Percentiles rank a stretch among this genome's conserved stretches.
These are phyloP conservation scores for Dicorynia guianensis DNA, from an alignment of 306 rosid genomes.

Conservation along the genomic window DNA sequence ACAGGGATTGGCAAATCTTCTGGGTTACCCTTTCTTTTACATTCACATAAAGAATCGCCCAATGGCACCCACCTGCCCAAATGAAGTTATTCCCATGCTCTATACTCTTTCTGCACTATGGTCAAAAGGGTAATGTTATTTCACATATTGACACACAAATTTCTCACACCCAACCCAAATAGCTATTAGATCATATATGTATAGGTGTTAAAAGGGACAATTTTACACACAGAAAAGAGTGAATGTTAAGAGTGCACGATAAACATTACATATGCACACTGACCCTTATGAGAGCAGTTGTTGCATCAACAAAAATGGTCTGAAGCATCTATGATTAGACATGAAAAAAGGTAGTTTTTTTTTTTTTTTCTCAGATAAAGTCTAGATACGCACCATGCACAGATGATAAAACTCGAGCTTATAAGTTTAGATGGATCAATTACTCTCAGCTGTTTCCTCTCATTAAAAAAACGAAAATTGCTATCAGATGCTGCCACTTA, in stretches of 20 bases:
- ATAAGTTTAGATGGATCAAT: no score
- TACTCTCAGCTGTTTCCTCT: not conserved
- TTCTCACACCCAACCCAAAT: no score
- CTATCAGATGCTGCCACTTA: not conserved
- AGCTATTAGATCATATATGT: no score
- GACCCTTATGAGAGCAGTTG: not conserved
- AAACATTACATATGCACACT: not conserved
- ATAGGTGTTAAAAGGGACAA: no score
- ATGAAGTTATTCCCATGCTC: slow-evolving; percentile 12
- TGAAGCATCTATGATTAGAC: not conserved
- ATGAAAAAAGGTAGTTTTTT: slow-evolving; percentile 5
- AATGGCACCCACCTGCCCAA: not conserved
- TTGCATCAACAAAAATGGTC: not conserved
- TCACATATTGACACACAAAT: no score
- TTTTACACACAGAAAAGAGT: no score
- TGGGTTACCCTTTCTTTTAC: no score
- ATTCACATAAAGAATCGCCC: not conserved
- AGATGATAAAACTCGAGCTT: no score
- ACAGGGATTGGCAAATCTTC: no score
- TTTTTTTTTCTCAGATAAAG: no score
- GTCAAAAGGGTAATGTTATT: not conserved
- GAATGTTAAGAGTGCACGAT: no score
- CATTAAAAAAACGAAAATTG: not conserved
- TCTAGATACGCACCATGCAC: no score
- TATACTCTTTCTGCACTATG: not conserved